These are phyloP conservation scores for Filobasidium wieringae DNA, from an alignment of 768 basidiomycete species.

Conservation along the genomic window DNA sequence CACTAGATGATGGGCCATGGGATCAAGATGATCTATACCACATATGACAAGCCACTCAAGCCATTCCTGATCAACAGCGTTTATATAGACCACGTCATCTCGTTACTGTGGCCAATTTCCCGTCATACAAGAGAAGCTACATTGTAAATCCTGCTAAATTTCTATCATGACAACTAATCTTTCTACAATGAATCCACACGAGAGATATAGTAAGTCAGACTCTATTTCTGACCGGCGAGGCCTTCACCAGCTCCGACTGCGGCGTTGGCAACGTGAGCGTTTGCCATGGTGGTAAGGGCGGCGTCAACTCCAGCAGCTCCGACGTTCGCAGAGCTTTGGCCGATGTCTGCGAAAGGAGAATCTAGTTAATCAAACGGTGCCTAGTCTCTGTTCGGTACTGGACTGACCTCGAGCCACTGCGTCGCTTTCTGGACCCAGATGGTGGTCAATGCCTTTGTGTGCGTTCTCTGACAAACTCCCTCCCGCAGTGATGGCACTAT, in stretches of 20 bases:
- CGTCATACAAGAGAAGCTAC: too few relatives aligned
- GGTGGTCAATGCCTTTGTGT: slow-evolving; percentile 30
- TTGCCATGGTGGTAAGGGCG: slow-evolving; percentile 20
- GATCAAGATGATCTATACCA: too few relatives aligned
- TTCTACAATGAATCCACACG: too few relatives aligned
- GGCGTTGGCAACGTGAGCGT: slow-evolving; percentile 27
- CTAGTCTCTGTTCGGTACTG: too few relatives aligned
- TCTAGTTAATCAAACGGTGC: neutral
- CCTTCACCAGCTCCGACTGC: slow-evolving; percentile 13
- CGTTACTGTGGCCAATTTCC: too few relatives aligned
- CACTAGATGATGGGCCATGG: too few relatives aligned
- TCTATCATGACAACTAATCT: too few relatives aligned
- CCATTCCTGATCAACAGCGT: too few relatives aligned
- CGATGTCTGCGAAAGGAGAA: slow-evolving; percentile 19
- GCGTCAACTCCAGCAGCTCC: slow-evolving; percentile 22
- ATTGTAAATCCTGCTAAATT: too few relatives aligned
- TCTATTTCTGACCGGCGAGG: neutral
- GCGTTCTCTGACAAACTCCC: slow-evolving; percentile 24
- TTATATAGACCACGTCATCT: too few relatives aligned
- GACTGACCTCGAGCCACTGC: slow-evolving; percentile 29
- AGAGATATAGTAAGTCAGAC: too few relatives aligned
- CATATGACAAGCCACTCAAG: too few relatives aligned
- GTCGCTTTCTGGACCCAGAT: slow-evolving; percentile 28
- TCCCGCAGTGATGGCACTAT: neutral
- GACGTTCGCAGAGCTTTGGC: slow-evolving; percentile 27